phyloP scores from a whole-genome alignment of 2,329 filamentous ascomycete genomes.

The Cladosporium halotolerans region DNA sequence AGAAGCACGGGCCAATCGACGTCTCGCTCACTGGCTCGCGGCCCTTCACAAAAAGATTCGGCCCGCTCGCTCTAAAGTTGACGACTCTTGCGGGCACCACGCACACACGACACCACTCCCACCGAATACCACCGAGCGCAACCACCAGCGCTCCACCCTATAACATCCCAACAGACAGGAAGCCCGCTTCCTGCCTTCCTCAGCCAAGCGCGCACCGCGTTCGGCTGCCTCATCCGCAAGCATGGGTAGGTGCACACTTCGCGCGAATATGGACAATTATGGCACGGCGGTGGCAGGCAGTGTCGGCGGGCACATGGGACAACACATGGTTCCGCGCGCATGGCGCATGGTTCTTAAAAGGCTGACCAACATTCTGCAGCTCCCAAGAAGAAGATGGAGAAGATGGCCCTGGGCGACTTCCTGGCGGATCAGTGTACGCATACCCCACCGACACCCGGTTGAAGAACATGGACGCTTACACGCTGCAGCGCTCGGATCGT shows the following conservation, averaged over 20 bases:
- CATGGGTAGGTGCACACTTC: slow-evolving; percentile 44
- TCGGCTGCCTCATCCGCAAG: slow-evolving; percentile 43
- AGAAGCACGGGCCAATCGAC: too few species aligned
- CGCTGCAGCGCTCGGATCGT: slow-evolving; percentile 68
- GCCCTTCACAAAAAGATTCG: too few species aligned
- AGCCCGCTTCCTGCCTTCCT: slow-evolving; percentile 3
- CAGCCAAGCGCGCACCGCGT: slow-evolving; percentile 5
- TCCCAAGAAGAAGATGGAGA: slow-evolving; percentile 86
- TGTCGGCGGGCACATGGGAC: background rate
- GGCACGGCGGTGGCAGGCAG: background rate
- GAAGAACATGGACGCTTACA: slow-evolving; percentile 4
- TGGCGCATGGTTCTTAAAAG: background rate
- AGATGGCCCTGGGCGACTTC: slow-evolving; percentile 97
- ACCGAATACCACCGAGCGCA: slow-evolving; percentile 3
- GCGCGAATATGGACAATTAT: slow-evolving; percentile 3
- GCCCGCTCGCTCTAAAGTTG: too few species aligned
- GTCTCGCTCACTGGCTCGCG: too few species aligned
- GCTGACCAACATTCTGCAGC: slow-evolving; percentile 23
- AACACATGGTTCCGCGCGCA: background rate
- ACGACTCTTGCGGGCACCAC: background rate
- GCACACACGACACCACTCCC: background rate
- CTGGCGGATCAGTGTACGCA: slow-evolving; percentile 75
- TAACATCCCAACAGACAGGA: background rate
- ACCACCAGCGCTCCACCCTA: background rate
- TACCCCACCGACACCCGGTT: background rate